Evolutionary conservation across 106 monocot species (phyloP), one percentile per base, ranked within the genome.

Genomic region (Cymbidium sinense): DNA sequence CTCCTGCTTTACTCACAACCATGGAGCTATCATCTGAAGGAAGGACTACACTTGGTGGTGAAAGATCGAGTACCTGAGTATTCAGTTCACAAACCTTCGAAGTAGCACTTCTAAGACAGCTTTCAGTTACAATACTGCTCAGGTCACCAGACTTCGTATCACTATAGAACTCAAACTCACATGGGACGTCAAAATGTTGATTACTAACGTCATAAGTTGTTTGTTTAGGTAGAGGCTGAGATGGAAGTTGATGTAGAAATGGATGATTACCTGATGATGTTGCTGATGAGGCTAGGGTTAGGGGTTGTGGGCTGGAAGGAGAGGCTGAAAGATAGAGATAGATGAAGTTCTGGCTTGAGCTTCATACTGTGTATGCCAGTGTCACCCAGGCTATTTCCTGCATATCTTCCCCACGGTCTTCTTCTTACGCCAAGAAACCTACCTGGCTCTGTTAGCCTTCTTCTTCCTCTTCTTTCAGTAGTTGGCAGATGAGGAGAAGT

Each of bases 291-390:
- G 31, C 71, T 0, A 29, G 72, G 25, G 76, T 70, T 69, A 81
- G 61, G 69, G 20, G 51, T 23, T 73, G 41, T 75, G 19, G 80
- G 50, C 36, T 73, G 76, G 58, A 50, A 18, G 17, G 50, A 3
- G 13, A 70, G 17, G 70, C 77, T 28, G 73, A 43, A 70, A 47
- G 34, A 19, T 76, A 71, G 25, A 80, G 39, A 79, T 90, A 90
- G 74, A 90, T 76, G 79, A 90, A 90, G 87, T 90, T 73, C 83
- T 83, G 3, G 90, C 90, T 47, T 85, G 90, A n/a, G 83, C 51
- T 0, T 87, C 90, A 34, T 85, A 90, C 87, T 34, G 90, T 90
- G 25, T 87, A 8, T 87, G 87, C 90, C 90, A 87, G 67, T 90
- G 90, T 72, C 90, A 25, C 54, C 87, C 73, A 3, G 90, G 90